phyloP scores from a whole-genome alignment of 108 stramenopile genomes.

The Nitzschia sp. region DNA sequence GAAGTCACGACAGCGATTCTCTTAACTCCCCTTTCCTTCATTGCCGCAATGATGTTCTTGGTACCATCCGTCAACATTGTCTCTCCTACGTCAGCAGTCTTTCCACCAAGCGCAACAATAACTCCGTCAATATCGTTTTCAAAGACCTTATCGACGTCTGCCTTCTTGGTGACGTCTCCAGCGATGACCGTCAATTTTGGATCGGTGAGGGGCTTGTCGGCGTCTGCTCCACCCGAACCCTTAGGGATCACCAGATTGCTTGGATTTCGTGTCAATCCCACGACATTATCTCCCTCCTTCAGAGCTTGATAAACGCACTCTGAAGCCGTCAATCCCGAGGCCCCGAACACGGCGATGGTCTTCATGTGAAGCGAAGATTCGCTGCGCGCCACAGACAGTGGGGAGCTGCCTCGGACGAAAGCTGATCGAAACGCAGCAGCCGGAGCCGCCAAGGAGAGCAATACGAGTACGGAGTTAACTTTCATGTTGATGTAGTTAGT shows the following conservation, averaged over 20 bases:
- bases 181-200: conserved; percentile 78
- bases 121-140: conserved; percentile 86
- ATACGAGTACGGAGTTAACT: not conserved
- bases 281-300: conserved; percentile 79
- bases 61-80: conserved; percentile 97
- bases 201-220: conserved; percentile 65
- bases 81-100: conserved; percentile 91
- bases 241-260: conserved; percentile 77
- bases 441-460: not conserved
- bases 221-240: conserved; percentile 80
- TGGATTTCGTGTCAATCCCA: conserved; percentile 84
- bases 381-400: not conserved
- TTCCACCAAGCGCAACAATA: conserved; percentile 94
- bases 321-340: conserved; percentile 83
- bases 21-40: conserved; percentile 92
- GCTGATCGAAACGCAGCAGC: conserved; percentile 17
- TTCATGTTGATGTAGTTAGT: conserved; percentile 4
- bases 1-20: conserved; percentile 93
- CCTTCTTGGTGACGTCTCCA: conserved; percentile 84
- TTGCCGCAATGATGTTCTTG: conserved; percentile 83
- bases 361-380: conserved; percentile 23
- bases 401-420: conserved; percentile 15
- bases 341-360: conserved; percentile 90
- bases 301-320: conserved; percentile 91
- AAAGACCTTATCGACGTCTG: conserved; percentile 90